Evolutionary conservation across 2,329 filamentous ascomycete species (phyloP), one percentile per base, ranked within the genome.

Genomic region (Curvularia spicifera): DNA sequence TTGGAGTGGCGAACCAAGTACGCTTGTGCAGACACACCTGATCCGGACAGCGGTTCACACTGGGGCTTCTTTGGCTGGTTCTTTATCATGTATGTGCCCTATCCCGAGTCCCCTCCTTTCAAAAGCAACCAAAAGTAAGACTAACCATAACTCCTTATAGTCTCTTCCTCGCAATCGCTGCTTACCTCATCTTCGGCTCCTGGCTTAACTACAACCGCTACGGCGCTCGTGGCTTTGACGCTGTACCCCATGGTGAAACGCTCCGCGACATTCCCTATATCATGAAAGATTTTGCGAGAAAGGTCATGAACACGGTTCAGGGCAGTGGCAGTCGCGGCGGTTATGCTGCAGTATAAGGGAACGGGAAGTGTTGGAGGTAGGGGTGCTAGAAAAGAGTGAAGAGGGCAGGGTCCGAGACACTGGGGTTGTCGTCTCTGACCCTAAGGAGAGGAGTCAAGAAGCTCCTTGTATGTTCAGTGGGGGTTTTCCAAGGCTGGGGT

Each of bases 31-130:
- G 75, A 78, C 51, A 71, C 72, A 50, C 68, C 66, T 4, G 78
- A 80, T 47, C 78, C 81, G 15, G 80, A 79, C 42, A 75, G 79
- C 57, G 80, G 81, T 56, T 81, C 82, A 52, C 84, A 87, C 72
- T 98, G 94, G 95, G 95, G 95, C 1, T 95, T 97, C 82, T 98
- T 98, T 72, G 97, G 94, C 18, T 99, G 95, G 95, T 86, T 98
- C 71, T 86, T 98, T 67, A 88, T 99, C 67, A 87, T 98, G 93
- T 96, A 80, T 83, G 91, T 13, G 5, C 9, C 13, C 5, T 18
- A 48, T 46, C 5, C 13, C 33, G n/a, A 18, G 5, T 18, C 15
- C 35, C 35, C 15, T 37, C n/a, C 35, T n/a, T 37, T 18, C 15
- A 18, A 37, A 8, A 3, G 18, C 35, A 37, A 37, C 15, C 9